A percentile compares a stretch with the other conserved stretches of the same genome.
These are phyloP conservation scores for Plantago coronopus DNA, from an alignment of 305 asterid species.

Conservation along the genomic window DNA sequence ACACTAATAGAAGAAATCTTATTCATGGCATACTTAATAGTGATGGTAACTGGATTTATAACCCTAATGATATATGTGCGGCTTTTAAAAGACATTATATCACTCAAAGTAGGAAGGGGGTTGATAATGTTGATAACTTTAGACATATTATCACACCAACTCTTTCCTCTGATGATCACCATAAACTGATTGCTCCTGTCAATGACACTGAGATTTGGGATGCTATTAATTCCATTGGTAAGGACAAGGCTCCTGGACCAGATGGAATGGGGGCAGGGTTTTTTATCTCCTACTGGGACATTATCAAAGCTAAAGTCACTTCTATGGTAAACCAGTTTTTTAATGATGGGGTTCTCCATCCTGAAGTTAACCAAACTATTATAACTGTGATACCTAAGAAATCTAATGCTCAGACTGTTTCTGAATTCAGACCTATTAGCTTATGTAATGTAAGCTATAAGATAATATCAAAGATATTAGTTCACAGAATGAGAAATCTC, in stretches of 20 bases:
- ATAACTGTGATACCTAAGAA: not conserved
- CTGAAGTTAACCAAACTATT: not conserved
- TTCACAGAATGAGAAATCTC: not conserved
- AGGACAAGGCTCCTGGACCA: not conserved
- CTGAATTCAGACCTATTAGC: not conserved
- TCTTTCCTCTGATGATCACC: too few relatives aligned
- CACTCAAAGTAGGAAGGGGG: too few relatives aligned
- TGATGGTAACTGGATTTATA: too few relatives aligned
- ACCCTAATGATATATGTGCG: too few relatives aligned
- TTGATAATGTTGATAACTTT: too few relatives aligned
- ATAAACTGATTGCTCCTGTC: too few relatives aligned
- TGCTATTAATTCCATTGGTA: too few relatives aligned
- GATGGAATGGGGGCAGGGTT: not conserved
- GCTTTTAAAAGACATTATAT: too few relatives aligned
- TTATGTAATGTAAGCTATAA: not conserved
- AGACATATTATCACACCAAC: too few relatives aligned
- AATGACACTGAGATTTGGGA: too few relatives aligned
- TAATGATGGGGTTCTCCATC: not conserved
- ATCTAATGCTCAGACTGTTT: not conserved
- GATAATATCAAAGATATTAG: not conserved
- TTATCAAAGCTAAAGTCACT: not conserved
- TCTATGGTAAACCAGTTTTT: not conserved
- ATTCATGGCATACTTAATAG: too few relatives aligned
- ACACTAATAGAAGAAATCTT: too few relatives aligned
- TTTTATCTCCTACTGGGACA: not conserved